Conservation (phyloP, 1,284 basidiomycete species). For the Gomphus bonarii region DNA sequence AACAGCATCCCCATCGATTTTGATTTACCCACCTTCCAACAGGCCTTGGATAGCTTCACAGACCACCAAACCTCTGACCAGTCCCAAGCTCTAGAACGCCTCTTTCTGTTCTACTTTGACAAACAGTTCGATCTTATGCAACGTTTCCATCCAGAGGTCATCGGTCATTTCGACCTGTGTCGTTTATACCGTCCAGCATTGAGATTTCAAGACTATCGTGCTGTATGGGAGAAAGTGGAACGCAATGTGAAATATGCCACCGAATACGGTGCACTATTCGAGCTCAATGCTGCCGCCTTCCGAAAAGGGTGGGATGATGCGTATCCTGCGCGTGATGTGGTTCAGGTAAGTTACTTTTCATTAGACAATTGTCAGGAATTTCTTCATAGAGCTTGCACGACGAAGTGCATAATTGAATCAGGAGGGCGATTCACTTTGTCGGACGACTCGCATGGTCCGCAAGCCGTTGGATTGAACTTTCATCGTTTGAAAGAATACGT, state of each 20-base stretch:
- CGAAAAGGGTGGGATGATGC: conserved; percentile 83
- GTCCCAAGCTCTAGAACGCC: conserved; percentile 25
- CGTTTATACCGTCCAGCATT: conserved; percentile 65
- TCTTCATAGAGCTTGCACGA: conserved; percentile 9
- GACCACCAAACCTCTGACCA: conserved; percentile 14
- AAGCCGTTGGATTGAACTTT: conserved; percentile 86
- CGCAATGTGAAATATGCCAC: conserved; percentile 73
- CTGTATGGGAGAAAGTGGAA: conserved; percentile 55
- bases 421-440: conserved; percentile 80
- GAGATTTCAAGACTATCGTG: conserved; percentile 40
- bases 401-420: conserved; percentile 54
- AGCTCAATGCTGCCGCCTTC: conserved; percentile 88
- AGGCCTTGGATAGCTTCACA: conserved; percentile 39
- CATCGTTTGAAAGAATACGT: conserved; percentile 59
- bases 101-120: conserved; percentile 74
- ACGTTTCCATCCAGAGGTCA: conserved; percentile 74
- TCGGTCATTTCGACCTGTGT: conserved; percentile 92
- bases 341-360: conserved; percentile 41
- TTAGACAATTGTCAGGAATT: background rate
- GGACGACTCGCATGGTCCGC: conserved; percentile 92
- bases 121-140: conserved; percentile 63
- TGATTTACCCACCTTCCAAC: conserved; percentile 61
- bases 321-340: conserved; percentile 76
- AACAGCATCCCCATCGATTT: conserved; percentile 89
- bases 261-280: conserved; percentile 86